phyloP scores from a whole-genome alignment of 2,329 filamentous ascomycete genomes.

The Pseudogymnoascus sp. region DNA sequence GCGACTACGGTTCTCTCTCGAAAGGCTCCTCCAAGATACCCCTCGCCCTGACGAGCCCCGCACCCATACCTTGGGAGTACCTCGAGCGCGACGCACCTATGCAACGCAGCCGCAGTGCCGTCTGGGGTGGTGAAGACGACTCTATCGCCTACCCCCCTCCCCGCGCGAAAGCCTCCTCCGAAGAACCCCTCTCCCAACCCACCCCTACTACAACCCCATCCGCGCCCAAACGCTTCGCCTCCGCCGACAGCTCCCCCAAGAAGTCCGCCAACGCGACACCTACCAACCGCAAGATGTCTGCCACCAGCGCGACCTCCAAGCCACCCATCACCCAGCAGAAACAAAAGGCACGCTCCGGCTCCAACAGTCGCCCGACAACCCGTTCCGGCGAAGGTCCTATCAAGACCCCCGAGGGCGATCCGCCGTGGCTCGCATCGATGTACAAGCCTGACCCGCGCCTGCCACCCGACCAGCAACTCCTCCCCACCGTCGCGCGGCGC shows the following conservation, averaged over 20 bases:
- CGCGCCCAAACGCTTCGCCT: conserved; percentile 16
- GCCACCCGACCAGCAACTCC: conserved; percentile 88
- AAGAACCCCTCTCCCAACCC: conserved; percentile 47
- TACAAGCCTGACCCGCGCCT: conserved; percentile 93
- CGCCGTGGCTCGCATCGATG: conserved; percentile 88
- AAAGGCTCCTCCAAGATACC: conserved; percentile 77
- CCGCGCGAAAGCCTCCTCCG: conserved; percentile 63
- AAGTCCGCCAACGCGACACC: conserved; percentile 32
- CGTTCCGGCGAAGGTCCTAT: conserved; percentile 47
- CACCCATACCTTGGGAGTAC: conserved; percentile 63
- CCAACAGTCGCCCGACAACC: conserved; percentile 48
- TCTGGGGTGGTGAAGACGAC: conserved; percentile 47
- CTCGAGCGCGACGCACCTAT: conserved; percentile 67
- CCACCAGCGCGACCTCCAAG: neutral
- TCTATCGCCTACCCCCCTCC: conserved; percentile 51
- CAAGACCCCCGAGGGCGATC: conserved; percentile 81
- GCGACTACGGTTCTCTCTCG: conserved; percentile 41
- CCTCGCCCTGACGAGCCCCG: conserved; percentile 69
- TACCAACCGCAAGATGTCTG: conserved; percentile 18
- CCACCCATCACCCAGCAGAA: neutral
- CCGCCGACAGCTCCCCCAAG: conserved; percentile 44
- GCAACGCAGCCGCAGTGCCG: conserved; percentile 51
- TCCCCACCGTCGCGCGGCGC: conserved; percentile 85
- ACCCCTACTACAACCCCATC: conserved; percentile 35
- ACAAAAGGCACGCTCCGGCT: conserved; percentile 28